Evolutionary conservation across 345 rosid genomes (phyloP).

Genomic region (Raphanus sativus): DNA sequence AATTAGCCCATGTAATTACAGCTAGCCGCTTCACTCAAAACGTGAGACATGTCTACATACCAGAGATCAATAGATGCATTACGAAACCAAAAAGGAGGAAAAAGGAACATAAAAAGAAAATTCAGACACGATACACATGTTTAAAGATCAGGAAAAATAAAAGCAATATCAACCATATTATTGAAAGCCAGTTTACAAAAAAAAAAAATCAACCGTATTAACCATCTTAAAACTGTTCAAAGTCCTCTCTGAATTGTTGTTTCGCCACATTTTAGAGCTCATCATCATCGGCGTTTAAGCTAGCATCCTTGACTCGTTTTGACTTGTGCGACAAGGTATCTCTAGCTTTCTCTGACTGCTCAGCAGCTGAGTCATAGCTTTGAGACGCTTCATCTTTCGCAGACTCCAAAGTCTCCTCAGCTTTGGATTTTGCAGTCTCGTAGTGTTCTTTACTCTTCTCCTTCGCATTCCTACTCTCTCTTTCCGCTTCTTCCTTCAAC

Average conservation of each 20-base stretch:
- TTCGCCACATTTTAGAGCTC: constrained; percentile 19
- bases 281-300: constrained; percentile 28
- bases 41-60: background rate
- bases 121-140: background rate
- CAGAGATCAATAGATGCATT: background rate
- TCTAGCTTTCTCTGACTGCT: constrained; percentile 34
- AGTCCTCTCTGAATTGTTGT: background rate
- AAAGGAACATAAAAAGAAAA: background rate
- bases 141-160: background rate
- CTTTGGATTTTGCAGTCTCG: constrained; percentile 26
- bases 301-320: constrained; percentile 31
- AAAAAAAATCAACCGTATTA: too few relatives aligned
- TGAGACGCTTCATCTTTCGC: constrained; percentile 35
- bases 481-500: constrained; percentile 33
- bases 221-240: background rate
- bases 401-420: constrained; percentile 24
- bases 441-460: constrained; percentile 36
- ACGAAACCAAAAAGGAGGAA: background rate
- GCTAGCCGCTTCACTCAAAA: background rate
- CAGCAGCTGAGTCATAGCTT: constrained; percentile 30
- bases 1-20: background rate
- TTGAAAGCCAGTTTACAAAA: too few relatives aligned
- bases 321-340: constrained; percentile 33
- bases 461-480: constrained; percentile 6
- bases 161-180: background rate